These are phyloP conservation scores for Ottelia alismoides DNA, from an alignment of 106 monocot genomes.

Conservation along the genomic window DNA sequence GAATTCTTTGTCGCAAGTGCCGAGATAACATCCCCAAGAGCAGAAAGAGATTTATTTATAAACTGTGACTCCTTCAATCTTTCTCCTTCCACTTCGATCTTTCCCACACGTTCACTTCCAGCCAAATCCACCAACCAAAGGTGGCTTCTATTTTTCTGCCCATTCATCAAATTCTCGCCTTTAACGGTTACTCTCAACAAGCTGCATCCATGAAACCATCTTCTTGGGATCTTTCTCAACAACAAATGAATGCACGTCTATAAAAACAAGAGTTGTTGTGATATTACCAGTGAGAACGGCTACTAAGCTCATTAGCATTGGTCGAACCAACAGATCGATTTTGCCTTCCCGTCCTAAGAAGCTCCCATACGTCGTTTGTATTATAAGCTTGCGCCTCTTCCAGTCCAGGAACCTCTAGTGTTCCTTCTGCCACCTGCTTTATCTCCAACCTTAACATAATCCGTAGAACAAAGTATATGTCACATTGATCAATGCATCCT, in stretches of 20 bases:
- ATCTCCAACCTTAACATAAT: slow-evolving; percentile 60
- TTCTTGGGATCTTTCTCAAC: too few species aligned
- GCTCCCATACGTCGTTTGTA: slow-evolving; percentile 64
- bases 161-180: slow-evolving; percentile 47
- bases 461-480: background rate
- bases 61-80: slow-evolving; percentile 90
- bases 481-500: too few species aligned
- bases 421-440: slow-evolving; percentile 78
- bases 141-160: slow-evolving; percentile 50
- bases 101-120: slow-evolving; percentile 82
- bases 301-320: slow-evolving; percentile 88
- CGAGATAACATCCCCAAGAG: slow-evolving; percentile 89
- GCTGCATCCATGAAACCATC: too few species aligned
- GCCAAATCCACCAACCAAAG: slow-evolving; percentile 96
- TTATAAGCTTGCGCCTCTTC: slow-evolving; percentile 40
- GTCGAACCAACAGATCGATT: slow-evolving; percentile 92
- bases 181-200: slow-evolving; percentile 69
- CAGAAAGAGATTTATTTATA: slow-evolving; percentile 90
- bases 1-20: slow-evolving; percentile 79
- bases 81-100: slow-evolving; percentile 88
- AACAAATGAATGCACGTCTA: too few species aligned
- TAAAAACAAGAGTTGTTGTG: too few species aligned
- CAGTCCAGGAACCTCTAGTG: slow-evolving; percentile 83
- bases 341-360: slow-evolving; percentile 50
- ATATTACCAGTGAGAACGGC: slow-evolving; percentile 85